phyloP scores from a whole-genome alignment of 2,329 filamentous ascomycete species.

The Trichoderma harzianum region DNA sequence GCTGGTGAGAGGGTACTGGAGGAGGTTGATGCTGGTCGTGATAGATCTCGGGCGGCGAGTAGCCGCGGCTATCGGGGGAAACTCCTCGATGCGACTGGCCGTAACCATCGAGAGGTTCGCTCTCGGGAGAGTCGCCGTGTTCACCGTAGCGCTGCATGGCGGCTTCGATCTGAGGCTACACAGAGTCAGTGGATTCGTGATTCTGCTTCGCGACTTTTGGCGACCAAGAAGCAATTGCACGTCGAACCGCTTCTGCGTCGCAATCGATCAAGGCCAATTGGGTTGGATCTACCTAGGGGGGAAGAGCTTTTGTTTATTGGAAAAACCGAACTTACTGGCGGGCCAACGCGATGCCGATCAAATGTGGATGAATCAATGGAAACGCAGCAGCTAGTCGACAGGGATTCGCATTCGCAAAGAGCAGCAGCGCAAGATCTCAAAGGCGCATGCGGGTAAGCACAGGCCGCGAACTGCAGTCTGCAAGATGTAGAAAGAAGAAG shows the following conservation, averaged over 20 bases:
- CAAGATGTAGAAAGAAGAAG: background rate
- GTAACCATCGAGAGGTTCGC: conserved; percentile 34
- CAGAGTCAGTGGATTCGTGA: background rate
- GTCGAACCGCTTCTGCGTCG: background rate
- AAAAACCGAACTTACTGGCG: background rate
- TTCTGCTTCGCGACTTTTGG: background rate
- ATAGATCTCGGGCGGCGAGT: conserved; percentile 24
- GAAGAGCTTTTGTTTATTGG: conserved; percentile 1
- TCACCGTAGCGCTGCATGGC: conserved; percentile 33
- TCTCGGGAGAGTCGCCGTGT: conserved; percentile 33
- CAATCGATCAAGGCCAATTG: background rate
- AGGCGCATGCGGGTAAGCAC: conserved; percentile 2
- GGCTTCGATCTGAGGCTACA: background rate
- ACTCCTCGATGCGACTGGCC: conserved; percentile 20
- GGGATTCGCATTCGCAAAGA: background rate
- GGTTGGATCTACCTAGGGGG: background rate
- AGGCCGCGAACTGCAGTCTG: conserved; percentile 5
- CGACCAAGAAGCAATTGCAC: background rate
- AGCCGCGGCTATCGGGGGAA: conserved; percentile 23
- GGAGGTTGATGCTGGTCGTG: conserved; percentile 22
- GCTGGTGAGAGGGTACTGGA: background rate
- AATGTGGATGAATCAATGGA: background rate
- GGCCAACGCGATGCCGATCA: conserved; percentile 10
- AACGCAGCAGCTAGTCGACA: background rate
- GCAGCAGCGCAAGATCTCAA: background rate